Conservation (phyloP, 495 filamentous ascomycete genomes). For the Aspergillus ellipticus region DNA sequence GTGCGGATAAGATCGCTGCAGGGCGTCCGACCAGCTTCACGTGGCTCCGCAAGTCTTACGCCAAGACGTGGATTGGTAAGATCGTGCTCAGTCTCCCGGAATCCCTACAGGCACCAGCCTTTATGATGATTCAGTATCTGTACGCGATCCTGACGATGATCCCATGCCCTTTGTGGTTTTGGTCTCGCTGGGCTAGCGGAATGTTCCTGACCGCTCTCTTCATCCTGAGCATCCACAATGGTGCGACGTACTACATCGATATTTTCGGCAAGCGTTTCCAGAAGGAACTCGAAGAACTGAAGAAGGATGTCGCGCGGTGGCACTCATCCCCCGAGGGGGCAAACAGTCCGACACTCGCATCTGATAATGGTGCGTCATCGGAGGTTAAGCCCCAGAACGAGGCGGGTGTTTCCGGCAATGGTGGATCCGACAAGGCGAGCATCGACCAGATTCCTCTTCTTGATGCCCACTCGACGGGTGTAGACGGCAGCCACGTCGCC, state of each 20-base stretch:
- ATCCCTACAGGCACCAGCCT: slow-evolving; percentile 76
- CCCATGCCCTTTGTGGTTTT: slow-evolving; percentile 93
- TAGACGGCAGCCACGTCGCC: slow-evolving; percentile 7
- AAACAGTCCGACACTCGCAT: slow-evolving; percentile 29
- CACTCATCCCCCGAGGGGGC: slow-evolving; percentile 52
- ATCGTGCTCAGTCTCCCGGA: slow-evolving; percentile 75
- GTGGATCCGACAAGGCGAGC: slow-evolving; percentile 28
- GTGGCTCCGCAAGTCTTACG: slow-evolving; percentile 89
- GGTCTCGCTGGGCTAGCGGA: slow-evolving; percentile 75
- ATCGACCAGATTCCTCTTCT: slow-evolving; percentile 43
- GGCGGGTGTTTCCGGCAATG: slow-evolving; percentile 3
- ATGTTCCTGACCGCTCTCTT: slow-evolving; percentile 76
- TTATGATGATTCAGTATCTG: slow-evolving; percentile 92
- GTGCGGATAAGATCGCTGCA: slow-evolving; percentile 90
- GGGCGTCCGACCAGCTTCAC: slow-evolving; percentile 95
- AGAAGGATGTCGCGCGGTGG: slow-evolving; percentile 87
- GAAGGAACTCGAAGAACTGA: slow-evolving; percentile 89
- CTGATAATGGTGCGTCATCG: slow-evolving; percentile 19
- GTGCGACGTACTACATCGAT: slow-evolving; percentile 95
- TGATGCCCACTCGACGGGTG: slow-evolving; percentile 32
- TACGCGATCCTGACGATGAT: slow-evolving; percentile 92
- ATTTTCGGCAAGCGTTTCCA: slow-evolving; percentile 95
- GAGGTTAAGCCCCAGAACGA: slow-evolving; percentile 12
- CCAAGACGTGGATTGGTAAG: slow-evolving; percentile 81
- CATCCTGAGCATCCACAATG: slow-evolving; percentile 89